Percentiles rank a stretch among this genome's conserved stretches.
Conservation (phyloP, 108 stramenopile species). For the Skeletonema costatum region DNA sequence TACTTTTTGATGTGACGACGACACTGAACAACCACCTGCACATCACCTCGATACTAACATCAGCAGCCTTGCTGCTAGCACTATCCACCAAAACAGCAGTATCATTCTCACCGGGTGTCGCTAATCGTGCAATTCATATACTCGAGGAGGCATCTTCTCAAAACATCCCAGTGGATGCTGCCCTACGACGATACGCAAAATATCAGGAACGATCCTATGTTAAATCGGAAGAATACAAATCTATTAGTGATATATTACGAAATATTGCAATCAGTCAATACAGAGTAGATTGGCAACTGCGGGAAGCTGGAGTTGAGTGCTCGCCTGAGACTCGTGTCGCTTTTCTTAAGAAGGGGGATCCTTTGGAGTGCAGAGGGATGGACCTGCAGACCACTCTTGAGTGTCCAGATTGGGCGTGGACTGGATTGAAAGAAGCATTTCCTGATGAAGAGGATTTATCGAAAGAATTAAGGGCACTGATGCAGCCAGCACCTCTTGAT, state of each 20-base stretch:
- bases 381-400: slow-evolving; percentile 1
- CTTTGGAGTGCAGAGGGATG: background rate
- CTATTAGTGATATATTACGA: background rate
- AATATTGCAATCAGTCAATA: slow-evolving; percentile 6
- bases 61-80: background rate
- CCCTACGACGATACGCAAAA: slow-evolving; percentile 4
- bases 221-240: slow-evolving; percentile 1
- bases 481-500: slow-evolving; percentile 7
- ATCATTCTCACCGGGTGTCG: background rate
- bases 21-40: background rate
- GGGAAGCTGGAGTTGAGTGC: background rate
- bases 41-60: background rate
- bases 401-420: slow-evolving; percentile 10
- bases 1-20: too few species aligned
- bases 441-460: slow-evolving; percentile 1
- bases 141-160: slow-evolving; percentile 7
- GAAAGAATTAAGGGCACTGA: slow-evolving; percentile 1
- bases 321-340: slow-evolving; percentile 3
- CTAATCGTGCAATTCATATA: slow-evolving; percentile 6
- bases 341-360: background rate
- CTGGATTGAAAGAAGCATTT: slow-evolving; percentile 2
- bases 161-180: slow-evolving; percentile 2
- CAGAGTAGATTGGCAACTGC: slow-evolving; percentile 8
- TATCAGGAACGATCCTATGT: slow-evolving; percentile 3
- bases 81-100: background rate